Conservation (phyloP, 495 filamentous ascomycete genomes). For the Bacidia gigantensis region DNA sequence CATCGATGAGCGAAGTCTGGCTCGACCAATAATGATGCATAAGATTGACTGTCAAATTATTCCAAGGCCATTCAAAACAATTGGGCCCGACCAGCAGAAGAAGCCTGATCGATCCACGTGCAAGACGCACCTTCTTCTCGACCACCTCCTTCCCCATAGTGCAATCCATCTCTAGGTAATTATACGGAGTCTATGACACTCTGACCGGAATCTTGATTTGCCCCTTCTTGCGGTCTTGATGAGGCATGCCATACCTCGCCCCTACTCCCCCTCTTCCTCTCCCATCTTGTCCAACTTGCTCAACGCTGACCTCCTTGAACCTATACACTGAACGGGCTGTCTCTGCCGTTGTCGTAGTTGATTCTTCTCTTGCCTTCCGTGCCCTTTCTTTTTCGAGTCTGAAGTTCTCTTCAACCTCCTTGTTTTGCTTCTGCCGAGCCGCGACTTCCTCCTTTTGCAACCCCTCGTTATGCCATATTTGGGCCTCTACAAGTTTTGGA, state of each 20-base stretch:
- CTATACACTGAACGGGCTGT: slow-evolving; percentile 67
- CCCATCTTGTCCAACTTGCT: slow-evolving; percentile 48
- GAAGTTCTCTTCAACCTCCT: slow-evolving; percentile 29
- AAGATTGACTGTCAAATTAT: too few species aligned
- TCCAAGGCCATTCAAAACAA: too few species aligned
- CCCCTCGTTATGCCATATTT: slow-evolving; percentile 18
- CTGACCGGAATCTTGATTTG: slow-evolving; percentile 57
- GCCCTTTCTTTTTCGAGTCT: slow-evolving; percentile 27
- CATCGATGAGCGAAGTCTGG: too few species aligned
- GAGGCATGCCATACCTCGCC: slow-evolving; percentile 55
- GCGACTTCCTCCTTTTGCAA: slow-evolving; percentile 24
- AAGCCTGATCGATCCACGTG: too few species aligned
- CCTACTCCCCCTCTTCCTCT: slow-evolving; percentile 43
- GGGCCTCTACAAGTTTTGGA: slow-evolving; percentile 57
- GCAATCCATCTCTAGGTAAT: too few species aligned
- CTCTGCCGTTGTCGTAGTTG: slow-evolving; percentile 39
- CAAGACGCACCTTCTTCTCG: too few species aligned
- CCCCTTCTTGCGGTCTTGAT: slow-evolving; percentile 57
- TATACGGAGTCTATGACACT: slow-evolving; percentile 41
- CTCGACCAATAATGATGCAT: too few species aligned
- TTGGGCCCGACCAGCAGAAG: too few species aligned
- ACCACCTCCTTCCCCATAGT: too few species aligned
- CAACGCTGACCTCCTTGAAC: slow-evolving; percentile 50
- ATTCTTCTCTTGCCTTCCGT: slow-evolving; percentile 27
- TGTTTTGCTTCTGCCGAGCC: slow-evolving; percentile 28